These are phyloP conservation scores for Clonostachys byssicola DNA, from an alignment of 2,329 filamentous ascomycete species.

Conservation along the genomic window DNA sequence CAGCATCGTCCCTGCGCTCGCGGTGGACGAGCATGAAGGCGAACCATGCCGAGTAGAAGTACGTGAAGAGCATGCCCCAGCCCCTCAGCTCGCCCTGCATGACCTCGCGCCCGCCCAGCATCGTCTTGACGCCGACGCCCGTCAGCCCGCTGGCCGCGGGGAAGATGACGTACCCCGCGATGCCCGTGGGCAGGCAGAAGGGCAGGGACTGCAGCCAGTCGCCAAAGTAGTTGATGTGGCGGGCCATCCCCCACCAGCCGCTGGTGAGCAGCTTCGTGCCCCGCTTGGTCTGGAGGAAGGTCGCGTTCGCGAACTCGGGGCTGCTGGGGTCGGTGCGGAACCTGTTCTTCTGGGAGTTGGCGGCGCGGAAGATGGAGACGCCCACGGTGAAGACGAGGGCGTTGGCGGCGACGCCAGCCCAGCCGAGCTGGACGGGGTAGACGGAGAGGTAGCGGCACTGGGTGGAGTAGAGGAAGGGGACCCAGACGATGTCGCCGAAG, in stretches of 20 bases:
- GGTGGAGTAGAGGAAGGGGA: constrained; percentile 83
- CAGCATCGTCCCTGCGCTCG: constrained; percentile 82
- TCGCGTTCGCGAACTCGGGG: constrained; percentile 72
- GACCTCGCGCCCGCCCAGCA: constrained; percentile 58
- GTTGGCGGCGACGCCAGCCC: constrained; percentile 59
- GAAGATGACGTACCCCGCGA: constrained; percentile 78
- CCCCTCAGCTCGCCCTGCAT: constrained; percentile 71
- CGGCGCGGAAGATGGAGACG: constrained; percentile 90
- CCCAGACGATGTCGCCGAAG: constrained; percentile 90
- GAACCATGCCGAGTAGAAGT: constrained; percentile 95
- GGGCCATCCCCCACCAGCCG: constrained; percentile 89
- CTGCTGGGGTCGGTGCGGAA: constrained; percentile 88
- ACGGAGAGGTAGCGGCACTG: constrained; percentile 82
- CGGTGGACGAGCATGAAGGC: constrained; percentile 81
- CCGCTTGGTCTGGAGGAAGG: constrained; percentile 78
- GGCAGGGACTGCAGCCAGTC: constrained; percentile 95
- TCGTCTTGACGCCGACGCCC: constrained; percentile 49
- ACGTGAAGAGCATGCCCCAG: constrained; percentile 85
- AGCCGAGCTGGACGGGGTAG: constrained; percentile 76
- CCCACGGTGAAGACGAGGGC: constrained; percentile 64
- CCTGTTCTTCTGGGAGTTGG: constrained; percentile 91
- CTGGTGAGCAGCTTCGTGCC: constrained; percentile 79
- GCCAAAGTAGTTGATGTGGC: constrained; percentile 94
- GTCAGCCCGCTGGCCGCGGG: constrained; percentile 36
- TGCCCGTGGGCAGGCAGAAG: constrained; percentile 80